Conservation (phyloP, 1,284 basidiomycete species). For the Melampsora larici-populina region DNA sequence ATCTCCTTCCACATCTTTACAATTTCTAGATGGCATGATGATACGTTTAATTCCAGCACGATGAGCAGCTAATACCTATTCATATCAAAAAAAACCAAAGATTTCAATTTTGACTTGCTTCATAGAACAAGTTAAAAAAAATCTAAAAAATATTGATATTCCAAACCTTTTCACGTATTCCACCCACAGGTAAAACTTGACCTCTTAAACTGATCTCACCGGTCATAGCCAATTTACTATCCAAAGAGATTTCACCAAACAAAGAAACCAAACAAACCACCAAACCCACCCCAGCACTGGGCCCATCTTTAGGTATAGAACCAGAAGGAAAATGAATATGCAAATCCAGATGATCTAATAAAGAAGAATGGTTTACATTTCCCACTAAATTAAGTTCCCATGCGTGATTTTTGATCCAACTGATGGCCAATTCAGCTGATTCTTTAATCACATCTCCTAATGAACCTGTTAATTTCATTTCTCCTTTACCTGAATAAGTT, state of each 20-base stretch:
- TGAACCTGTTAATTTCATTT: conserved; percentile 46
- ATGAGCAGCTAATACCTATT: conserved; percentile 71
- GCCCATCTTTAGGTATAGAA: conserved; percentile 85
- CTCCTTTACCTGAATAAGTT: conserved; percentile 45
- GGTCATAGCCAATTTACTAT: conserved; percentile 72
- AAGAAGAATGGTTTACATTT: conserved; percentile 65
- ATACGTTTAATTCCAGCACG: conserved; percentile 75
- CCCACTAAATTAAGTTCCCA: conserved; percentile 72
- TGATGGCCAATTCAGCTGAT: conserved; percentile 78
- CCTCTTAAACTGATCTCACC: conserved; percentile 69
- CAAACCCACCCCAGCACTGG: conserved; percentile 83
- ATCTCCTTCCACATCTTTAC: conserved; percentile 26
- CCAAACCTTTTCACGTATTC: conserved; percentile 70
- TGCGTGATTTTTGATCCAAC: conserved; percentile 77
- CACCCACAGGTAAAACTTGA: conserved; percentile 71
- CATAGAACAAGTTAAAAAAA: neutral
- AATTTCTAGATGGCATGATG: conserved; percentile 62
- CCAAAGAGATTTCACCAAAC: conserved; percentile 69
- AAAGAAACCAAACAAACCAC: conserved; percentile 78
- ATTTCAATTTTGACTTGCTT: neutral
- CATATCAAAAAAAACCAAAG: no score
- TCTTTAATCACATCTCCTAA: conserved; percentile 82
- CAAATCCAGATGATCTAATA: conserved; percentile 72
- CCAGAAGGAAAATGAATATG: conserved; percentile 76
- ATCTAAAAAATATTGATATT: neutral